Percentiles rank a stretch among this genome's conserved stretches.
phyloP scores from a whole-genome alignment of 768 basidiomycete species.

The Clathrus columnatus region DNA sequence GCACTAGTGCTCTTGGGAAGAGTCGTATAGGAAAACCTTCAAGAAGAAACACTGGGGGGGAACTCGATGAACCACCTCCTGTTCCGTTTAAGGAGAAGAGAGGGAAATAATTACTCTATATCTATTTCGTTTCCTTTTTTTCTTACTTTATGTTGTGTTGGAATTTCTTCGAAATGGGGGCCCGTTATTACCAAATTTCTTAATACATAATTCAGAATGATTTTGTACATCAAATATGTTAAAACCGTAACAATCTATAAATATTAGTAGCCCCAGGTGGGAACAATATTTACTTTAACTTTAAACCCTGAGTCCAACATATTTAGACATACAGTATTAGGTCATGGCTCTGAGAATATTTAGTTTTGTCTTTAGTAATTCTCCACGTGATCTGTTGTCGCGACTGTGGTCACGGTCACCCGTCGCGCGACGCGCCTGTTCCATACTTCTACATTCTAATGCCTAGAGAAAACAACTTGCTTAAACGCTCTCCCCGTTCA shows the following conservation, averaged over 20 bases:
- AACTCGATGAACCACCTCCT: background rate
- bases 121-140: background rate
- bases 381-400: background rate
- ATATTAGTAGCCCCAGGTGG: no score
- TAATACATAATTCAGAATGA: no score
- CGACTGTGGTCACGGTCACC: no score
- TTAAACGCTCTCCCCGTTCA: conserved; percentile 8
- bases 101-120: background rate
- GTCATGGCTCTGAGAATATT: no score
- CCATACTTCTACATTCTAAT: background rate
- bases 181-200: background rate
- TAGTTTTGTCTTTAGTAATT: no score
- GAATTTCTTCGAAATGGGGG: background rate
- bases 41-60: background rate
- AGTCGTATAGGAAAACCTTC: conserved; percentile 4
- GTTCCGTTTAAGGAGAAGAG: background rate
- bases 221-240: no score
- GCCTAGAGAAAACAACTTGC: background rate
- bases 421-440: background rate
- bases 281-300: no score
- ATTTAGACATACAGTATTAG: no score
- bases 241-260: no score
- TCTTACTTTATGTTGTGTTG: background rate
- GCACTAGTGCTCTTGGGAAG: background rate
- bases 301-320: no score